Conservation (phyloP, 306 rosid genomes). For the Gastrolobium villosum region DNA sequence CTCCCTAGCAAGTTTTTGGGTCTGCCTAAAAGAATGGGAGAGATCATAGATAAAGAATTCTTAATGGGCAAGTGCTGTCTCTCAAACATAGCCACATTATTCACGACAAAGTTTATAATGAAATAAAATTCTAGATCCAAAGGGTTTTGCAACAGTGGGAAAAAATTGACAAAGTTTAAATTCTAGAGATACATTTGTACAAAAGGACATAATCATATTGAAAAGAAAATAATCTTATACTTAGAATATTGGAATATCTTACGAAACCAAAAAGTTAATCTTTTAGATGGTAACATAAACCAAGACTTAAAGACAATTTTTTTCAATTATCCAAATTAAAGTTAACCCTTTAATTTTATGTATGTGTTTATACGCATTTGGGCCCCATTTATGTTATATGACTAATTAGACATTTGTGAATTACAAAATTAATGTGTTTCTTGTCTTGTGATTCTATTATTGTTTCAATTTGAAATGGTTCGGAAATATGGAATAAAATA, state of each 20-base stretch:
- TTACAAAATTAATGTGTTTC: background rate
- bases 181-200: no score
- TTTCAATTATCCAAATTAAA: background rate
- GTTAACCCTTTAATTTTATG: background rate
- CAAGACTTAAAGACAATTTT: background rate
- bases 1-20: no score
- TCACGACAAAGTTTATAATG: no score
- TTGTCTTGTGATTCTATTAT: background rate
- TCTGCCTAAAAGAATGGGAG: no score
- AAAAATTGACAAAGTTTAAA: no score
- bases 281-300: background rate
- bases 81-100: background rate
- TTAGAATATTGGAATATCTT: no score
- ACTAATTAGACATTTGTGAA: background rate
- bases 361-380: background rate
- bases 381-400: background rate
- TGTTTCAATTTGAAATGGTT: background rate
- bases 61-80: background rate
- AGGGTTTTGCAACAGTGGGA: no score
- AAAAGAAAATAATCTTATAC: no score
- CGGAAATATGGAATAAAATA: conserved; percentile 12
- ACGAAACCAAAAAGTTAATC: background rate
- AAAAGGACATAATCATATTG: no score
- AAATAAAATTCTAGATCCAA: no score
- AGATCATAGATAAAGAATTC: no score